Percentiles rank a stretch among this genome's conserved stretches.
phyloP scores from a whole-genome alignment of 305 asterid species.

The Fraxinus dipetala region DNA sequence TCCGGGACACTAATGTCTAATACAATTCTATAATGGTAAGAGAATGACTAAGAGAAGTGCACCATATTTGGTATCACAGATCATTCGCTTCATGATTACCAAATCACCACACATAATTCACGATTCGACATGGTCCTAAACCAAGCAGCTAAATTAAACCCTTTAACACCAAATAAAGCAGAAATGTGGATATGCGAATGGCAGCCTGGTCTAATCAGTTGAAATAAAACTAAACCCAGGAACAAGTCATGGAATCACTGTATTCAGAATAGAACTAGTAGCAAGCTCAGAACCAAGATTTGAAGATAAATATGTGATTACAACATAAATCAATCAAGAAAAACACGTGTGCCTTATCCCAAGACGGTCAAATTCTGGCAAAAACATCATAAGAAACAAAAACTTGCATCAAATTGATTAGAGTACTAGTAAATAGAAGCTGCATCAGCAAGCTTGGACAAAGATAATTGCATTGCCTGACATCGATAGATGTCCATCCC shows the following conservation, averaged over 20 bases:
- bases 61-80: neutral
- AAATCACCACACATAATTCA: neutral
- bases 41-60: neutral
- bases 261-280: neutral
- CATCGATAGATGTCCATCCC: neutral
- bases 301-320: neutral
- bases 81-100: neutral
- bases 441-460: neutral
- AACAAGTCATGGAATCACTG: neutral
- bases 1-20: slow-evolving; percentile 6
- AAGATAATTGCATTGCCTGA: too few relatives aligned
- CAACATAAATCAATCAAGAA: neutral
- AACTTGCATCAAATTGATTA: neutral
- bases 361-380: neutral
- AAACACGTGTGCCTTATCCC: neutral
- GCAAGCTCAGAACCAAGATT: neutral
- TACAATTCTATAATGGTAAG: neutral
- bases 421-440: slow-evolving; percentile 10
- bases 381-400: neutral
- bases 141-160: neutral
- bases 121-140: neutral
- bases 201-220: neutral
- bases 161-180: neutral
- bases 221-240: neutral
- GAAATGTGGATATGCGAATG: neutral